Percentiles rank a stretch among this genome's conserved stretches.
These are phyloP conservation scores for Jamesozyma gamospora DNA, from an alignment of 805 yeast genomes.

Conservation along the genomic window DNA sequence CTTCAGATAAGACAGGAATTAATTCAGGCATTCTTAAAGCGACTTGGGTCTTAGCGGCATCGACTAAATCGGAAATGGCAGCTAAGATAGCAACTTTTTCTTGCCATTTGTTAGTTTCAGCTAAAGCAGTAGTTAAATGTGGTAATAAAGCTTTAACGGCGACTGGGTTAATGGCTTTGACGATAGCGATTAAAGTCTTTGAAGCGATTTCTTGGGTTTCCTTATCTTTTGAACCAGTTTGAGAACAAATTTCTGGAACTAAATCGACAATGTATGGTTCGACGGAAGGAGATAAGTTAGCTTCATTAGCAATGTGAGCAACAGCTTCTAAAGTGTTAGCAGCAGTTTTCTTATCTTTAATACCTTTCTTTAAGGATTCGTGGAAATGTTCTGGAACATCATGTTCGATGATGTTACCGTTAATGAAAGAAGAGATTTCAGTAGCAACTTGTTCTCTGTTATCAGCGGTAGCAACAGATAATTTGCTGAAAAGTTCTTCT, in stretches of 20 bases:
- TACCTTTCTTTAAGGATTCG: conserved; percentile 60
- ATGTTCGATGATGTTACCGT: conserved; percentile 96
- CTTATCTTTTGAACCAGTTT: conserved; percentile 85
- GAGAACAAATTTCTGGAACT: conserved; percentile 57
- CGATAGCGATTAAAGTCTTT: conserved; percentile 65
- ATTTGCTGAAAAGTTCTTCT: conserved; percentile 85
- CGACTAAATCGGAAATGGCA: conserved; percentile 80
- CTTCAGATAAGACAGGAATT: conserved; percentile 96
- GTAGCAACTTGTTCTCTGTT: conserved; percentile 77
- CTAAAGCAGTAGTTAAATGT: conserved; percentile 57
- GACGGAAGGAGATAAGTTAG: conserved; percentile 77
- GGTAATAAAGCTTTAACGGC: conserved; percentile 89
- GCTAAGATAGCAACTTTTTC: conserved; percentile 88
- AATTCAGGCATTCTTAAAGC: conserved; percentile 99
- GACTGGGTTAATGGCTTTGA: conserved; percentile 79
- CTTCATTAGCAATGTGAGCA: conserved; percentile 70
- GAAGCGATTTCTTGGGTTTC: conserved; percentile 66
- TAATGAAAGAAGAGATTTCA: conserved; percentile 85
- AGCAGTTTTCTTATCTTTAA: conserved; percentile 73
- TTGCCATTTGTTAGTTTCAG: conserved; percentile 85
- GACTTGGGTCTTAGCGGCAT: conserved; percentile 88
- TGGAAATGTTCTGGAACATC: conserved; percentile 92
- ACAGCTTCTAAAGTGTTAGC: conserved; percentile 78
- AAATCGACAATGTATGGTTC: conserved; percentile 90
- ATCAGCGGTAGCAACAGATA: conserved; percentile 79